These are phyloP conservation scores for Apiospora kogelbergensis DNA, from an alignment of 2,329 filamentous ascomycete genomes.

Conservation along the genomic window DNA sequence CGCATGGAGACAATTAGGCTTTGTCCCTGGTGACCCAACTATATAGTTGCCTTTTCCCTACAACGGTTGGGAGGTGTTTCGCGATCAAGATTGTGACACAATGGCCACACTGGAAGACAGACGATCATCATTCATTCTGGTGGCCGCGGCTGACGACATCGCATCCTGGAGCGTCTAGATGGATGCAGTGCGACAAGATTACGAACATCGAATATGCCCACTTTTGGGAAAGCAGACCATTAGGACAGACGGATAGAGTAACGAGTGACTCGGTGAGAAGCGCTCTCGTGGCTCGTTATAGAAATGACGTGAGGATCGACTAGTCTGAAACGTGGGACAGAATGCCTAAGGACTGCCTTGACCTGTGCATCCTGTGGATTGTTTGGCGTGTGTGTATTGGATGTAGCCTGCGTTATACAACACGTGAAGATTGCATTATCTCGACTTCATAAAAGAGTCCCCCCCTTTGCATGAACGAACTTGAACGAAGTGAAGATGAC, in stretches of 20 bases:
- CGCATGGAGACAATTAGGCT: neutral
- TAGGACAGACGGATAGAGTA: neutral
- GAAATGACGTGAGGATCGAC: conserved; percentile 8
- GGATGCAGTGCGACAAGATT: neutral
- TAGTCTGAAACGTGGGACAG: conserved; percentile 3
- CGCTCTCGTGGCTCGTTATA: neutral
- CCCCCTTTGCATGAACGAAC: neutral
- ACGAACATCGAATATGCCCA: neutral
- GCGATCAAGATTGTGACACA: neutral
- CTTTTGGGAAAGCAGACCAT: neutral
- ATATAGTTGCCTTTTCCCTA: neutral
- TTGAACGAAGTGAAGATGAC: neutral
- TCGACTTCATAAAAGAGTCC: neutral
- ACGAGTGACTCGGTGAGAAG: neutral
- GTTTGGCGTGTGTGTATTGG: too few species aligned
- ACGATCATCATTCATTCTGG: neutral
- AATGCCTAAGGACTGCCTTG: neutral
- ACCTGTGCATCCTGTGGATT: neutral
- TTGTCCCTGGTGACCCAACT: neutral
- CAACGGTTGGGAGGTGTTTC: neutral
- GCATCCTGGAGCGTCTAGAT: neutral
- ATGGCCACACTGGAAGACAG: neutral
- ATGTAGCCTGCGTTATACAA: neutral
- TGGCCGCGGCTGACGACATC: neutral
- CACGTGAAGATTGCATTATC: neutral